A percentile compares a stretch with the other conserved stretches of the same genome.
phyloP scores from a whole-genome alignment of 192 early-diverging fungal species.

The Backusella liffmaniae region DNA sequence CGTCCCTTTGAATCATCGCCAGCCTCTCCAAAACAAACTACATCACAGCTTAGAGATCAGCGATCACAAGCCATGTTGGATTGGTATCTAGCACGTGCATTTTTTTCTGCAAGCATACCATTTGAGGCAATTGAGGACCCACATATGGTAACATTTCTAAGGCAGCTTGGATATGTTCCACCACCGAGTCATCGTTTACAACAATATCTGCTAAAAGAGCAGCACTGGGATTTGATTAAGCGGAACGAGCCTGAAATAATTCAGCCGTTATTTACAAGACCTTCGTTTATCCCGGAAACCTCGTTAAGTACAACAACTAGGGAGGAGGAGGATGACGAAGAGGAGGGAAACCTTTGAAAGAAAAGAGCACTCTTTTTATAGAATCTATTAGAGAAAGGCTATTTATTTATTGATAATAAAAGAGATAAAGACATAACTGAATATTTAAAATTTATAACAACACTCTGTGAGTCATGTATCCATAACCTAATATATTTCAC shows the following conservation, averaged over 20 bases:
- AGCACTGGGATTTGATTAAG: conserved; percentile 20
- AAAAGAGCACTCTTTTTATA: too few relatives aligned
- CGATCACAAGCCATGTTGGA: conserved; percentile 11
- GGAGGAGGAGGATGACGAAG: background rate
- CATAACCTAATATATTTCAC: too few relatives aligned
- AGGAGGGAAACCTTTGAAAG: background rate
- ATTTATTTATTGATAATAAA: too few relatives aligned
- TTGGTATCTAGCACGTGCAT: conserved; percentile 16
- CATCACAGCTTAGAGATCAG: background rate
- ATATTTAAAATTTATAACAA: too few relatives aligned
- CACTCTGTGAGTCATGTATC: too few relatives aligned
- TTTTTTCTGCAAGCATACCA: conserved; percentile 13
- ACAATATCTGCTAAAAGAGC: conserved; percentile 12
- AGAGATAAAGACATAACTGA: too few relatives aligned
- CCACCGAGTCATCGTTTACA: conserved; percentile 1
- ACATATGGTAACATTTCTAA: conserved; percentile 2
- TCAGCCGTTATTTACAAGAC: background rate
- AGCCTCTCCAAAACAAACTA: background rate
- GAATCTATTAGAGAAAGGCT: too few relatives aligned
- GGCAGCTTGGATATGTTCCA: background rate
- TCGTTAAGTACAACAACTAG: background rate
- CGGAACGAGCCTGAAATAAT: background rate
- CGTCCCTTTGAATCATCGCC: too few relatives aligned
- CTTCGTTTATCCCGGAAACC: background rate
- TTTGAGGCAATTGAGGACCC: conserved; percentile 15